Percentiles rank a stretch among this genome's conserved stretches.
Evolutionary conservation across 1,284 basidiomycete species (phyloP).

Genomic region (Sporisorium graminicola): DNA sequence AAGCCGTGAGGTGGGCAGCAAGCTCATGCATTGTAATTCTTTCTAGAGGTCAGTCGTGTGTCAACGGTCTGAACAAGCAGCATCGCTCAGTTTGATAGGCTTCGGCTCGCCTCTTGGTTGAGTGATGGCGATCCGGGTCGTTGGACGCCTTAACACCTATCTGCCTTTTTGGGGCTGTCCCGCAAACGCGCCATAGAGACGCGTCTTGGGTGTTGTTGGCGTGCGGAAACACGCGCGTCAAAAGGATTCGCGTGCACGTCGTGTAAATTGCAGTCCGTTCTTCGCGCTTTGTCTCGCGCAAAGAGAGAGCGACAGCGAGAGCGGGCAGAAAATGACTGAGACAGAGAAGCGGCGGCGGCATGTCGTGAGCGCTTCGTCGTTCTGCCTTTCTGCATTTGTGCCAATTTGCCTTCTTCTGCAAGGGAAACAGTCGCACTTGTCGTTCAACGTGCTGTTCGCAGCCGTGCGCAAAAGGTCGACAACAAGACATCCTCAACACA

Average conservation of each 20-base stretch:
- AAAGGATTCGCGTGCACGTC: slow-evolving; percentile 15
- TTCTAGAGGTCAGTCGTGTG: not conserved
- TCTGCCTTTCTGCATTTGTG: too few relatives aligned
- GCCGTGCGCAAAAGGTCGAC: not conserved
- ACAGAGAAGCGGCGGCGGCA: not conserved
- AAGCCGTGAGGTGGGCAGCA: slow-evolving; percentile 14
- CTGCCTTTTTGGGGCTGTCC: too few relatives aligned
- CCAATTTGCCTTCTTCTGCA: not conserved
- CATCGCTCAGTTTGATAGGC: not conserved
- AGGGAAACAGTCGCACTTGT: not conserved
- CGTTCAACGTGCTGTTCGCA: too few relatives aligned
- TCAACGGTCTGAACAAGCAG: not conserved
- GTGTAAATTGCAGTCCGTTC: slow-evolving; percentile 27
- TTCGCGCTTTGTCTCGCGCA: slow-evolving; percentile 11
- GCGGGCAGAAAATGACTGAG: not conserved
- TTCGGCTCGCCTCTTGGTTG: not conserved
- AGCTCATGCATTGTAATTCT: not conserved
- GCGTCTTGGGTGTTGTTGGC: slow-evolving; percentile 14
- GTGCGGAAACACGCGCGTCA: not conserved
- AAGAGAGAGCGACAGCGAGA: not conserved
- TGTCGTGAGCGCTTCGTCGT: not conserved
- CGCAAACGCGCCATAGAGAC: slow-evolving; percentile 4
- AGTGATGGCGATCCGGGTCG: not conserved
- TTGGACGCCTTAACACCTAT: not conserved
- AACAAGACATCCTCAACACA: not conserved